Evolutionary conservation across 2,329 filamentous ascomycete species (phyloP), one percentile per base, ranked within the genome.

Genomic region (Pseudogymnoascus sp.): DNA sequence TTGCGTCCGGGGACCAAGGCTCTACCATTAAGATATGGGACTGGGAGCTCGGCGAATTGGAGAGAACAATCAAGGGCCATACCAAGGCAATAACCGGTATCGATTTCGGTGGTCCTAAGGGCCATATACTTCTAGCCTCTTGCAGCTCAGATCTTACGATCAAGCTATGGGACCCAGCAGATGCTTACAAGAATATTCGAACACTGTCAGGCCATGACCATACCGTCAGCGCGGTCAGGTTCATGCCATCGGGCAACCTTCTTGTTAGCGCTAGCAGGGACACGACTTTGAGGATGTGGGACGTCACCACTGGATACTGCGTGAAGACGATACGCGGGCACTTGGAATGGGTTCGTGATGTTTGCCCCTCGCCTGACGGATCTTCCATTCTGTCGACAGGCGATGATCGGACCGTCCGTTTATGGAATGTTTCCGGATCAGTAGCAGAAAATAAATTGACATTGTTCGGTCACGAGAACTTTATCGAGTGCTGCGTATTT

Each of bases 11-110:
- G 14, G 95, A 92, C 7, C 92, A 96, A 73, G 93, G 97, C 74
- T 90, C 85, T 61, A 96, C 90, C 6, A 96, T 97, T 74, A 97
- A 97, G 72, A 92, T 97, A 63, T 97, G 92, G 92, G 92, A 97
- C 72, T 97, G 92, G 89, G 92, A 97, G 71, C 77, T 95, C 23
- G 93, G 93, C 60, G 92, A 97, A 75, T 80, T 96, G 3, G 92
- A 97, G 74, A 81, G 88, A 65, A 97, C 92, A 0, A 83, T 97
- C 63, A 97, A 97, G 73, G 92, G 91, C 1, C 93, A 97, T 72
- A 97, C 92, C 6, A 92, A 90, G 71, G 85, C 91, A 3, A 91
- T 97, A 0, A 77, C 94, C 30, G 92, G 95, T 72, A 85, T 96
- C 35, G 92, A 97, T 71, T 97, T 90, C 76, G 92, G 93, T 39